phyloP scores from a whole-genome alignment of 495 filamentous ascomycete species.

The Hypoxylon lienhwacheense region DNA sequence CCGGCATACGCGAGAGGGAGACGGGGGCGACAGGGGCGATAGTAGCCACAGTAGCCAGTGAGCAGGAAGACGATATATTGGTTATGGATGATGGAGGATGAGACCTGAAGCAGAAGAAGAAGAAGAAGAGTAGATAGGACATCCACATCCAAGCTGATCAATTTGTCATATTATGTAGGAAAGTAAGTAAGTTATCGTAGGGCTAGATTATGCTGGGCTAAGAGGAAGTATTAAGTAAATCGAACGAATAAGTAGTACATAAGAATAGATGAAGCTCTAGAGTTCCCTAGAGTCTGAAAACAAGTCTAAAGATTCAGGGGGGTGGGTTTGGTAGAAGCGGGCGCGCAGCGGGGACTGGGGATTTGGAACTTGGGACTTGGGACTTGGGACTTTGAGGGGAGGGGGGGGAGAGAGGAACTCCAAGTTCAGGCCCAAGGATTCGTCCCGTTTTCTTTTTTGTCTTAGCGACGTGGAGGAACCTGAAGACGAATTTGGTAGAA shows the following conservation, averaged over 20 bases:
- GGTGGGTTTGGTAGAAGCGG: no score
- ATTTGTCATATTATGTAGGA: constrained; percentile 18
- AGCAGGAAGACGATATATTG: constrained; percentile 20
- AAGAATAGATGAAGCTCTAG: no score
- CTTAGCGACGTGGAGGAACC: constrained; percentile 3
- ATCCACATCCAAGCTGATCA: constrained; percentile 21
- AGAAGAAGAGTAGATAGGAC: constrained; percentile 25
- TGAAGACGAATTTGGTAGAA: constrained; percentile 11
- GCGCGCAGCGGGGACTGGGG: no score
- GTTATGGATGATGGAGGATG: constrained; percentile 16
- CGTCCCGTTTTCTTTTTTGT: constrained; percentile 11
- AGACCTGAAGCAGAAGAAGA: constrained; percentile 13
- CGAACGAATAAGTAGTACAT: no score
- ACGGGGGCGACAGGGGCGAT: constrained; percentile 11
- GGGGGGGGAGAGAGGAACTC: constrained; percentile 19
- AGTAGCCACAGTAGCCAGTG: constrained; percentile 32
- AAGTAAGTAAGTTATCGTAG: constrained; percentile 6
- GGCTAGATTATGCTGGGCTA: constrained; percentile 3
- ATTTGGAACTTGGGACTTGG: no score
- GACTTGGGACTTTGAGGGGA: not conserved
- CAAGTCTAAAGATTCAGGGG: no score
- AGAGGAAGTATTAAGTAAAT: no score
- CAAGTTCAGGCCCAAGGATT: constrained; percentile 14
- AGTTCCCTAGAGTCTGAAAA: no score
- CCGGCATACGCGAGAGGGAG: constrained; percentile 27